A percentile compares a stretch with the other conserved stretches of the same genome.
These are phyloP conservation scores for Candida stauntonica DNA, from an alignment of 805 yeast genomes.

Conservation along the genomic window DNA sequence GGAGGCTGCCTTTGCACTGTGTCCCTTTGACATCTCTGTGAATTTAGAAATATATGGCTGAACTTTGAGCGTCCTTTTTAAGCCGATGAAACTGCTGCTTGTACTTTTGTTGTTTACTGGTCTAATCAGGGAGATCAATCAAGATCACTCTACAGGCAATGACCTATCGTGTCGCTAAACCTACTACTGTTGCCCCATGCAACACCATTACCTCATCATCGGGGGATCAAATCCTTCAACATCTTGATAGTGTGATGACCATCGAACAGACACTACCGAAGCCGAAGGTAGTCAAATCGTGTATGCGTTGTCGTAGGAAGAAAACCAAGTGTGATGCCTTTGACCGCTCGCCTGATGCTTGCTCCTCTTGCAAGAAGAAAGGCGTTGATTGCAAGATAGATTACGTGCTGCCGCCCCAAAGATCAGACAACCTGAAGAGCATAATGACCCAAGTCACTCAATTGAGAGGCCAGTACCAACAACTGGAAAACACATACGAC, in stretches of 20 bases:
- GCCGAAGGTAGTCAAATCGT: conserved; percentile 49
- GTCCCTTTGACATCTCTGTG: no score
- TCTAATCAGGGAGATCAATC: no score
- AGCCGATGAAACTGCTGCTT: neutral
- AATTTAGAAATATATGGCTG: no score
- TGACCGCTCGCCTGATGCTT: conserved; percentile 47
- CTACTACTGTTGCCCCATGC: neutral
- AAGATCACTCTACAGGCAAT: no score
- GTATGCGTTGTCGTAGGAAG: conserved; percentile 60
- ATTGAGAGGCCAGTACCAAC: conserved; percentile 12
- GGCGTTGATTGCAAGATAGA: conserved; percentile 52
- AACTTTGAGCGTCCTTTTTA: neutral
- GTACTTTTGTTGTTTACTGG: no score
- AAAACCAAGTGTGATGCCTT: conserved; percentile 63
- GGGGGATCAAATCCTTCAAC: conserved; percentile 8
- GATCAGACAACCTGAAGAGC: conserved; percentile 26
- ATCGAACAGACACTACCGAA: conserved; percentile 21
- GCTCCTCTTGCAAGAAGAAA: conserved; percentile 51
- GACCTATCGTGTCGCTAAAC: conserved; percentile 7
- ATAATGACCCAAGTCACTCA: conserved; percentile 17
- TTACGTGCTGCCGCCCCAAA: conserved; percentile 47
- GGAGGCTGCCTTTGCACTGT: no score
- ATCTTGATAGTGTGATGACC: conserved; percentile 3
- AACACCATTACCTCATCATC: neutral
- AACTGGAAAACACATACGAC: conserved; percentile 13